phyloP scores from a whole-genome alignment of 257 asterid species.

The Perilla frutescens region DNA sequence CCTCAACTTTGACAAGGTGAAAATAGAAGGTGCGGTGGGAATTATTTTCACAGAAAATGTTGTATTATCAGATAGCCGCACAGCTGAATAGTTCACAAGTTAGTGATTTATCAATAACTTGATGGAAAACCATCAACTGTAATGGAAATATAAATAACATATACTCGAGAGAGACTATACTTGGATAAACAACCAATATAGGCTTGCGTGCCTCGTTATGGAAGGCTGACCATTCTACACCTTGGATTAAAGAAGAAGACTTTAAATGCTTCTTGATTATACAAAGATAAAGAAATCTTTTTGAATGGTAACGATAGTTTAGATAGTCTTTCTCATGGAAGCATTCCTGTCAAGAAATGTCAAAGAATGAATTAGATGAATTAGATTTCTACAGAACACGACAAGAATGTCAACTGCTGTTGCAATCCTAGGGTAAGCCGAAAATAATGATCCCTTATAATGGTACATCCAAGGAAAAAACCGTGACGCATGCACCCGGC shows the following conservation, averaged over 20 bases:
- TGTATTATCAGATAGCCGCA: conserved; percentile 50
- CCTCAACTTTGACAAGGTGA: conserved; percentile 69
- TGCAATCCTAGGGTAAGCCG: not conserved
- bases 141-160: conserved; percentile 1
- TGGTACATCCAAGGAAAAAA: not conserved
- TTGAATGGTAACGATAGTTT: conserved; percentile 92
- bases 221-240: conserved; percentile 74
- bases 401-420: not conserved
- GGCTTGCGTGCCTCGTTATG: conserved; percentile 98
- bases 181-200: conserved; percentile 77
- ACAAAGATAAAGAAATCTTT: conserved; percentile 90
- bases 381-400: conserved; percentile 16
- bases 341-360: conserved; percentile 71
- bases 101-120: conserved; percentile 22
- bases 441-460: not conserved
- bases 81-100: conserved; percentile 51
- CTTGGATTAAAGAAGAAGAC: conserved; percentile 51
- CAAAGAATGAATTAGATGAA: conserved; percentile 26
- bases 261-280: conserved; percentile 71
- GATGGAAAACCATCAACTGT: conserved; percentile 16
- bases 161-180: conserved; percentile 40
- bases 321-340: conserved; percentile 93
- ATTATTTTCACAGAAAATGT: conserved; percentile 72
- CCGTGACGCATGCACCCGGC: not conserved
- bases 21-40: conserved; percentile 81